phyloP scores from a whole-genome alignment of 2,329 filamentous ascomycete species.

The Epichloe baconii region DNA sequence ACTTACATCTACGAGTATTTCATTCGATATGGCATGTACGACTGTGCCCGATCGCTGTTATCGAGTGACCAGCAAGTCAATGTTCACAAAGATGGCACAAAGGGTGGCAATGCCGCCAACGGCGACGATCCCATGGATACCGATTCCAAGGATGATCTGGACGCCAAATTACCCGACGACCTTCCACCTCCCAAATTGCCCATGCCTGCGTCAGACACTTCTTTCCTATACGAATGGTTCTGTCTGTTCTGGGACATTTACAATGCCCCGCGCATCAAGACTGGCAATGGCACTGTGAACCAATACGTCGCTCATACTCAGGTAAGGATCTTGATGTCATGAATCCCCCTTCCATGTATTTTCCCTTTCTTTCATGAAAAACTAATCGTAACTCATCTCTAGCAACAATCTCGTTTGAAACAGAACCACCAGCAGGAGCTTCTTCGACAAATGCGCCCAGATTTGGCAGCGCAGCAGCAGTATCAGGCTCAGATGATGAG shows the following conservation, averaged over 20 bases:
- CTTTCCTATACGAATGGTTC: slow-evolving; percentile 97
- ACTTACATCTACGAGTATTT: slow-evolving; percentile 92
- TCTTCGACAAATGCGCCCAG: slow-evolving; percentile 57
- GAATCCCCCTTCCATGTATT: neutral
- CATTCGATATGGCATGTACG: slow-evolving; percentile 69
- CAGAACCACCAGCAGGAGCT: slow-evolving; percentile 69
- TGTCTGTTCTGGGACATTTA: slow-evolving; percentile 96
- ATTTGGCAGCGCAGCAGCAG: slow-evolving; percentile 43
- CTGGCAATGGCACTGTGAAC: slow-evolving; percentile 47
- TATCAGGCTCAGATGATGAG: slow-evolving; percentile 54
- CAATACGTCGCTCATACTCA: slow-evolving; percentile 75
- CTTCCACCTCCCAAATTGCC: slow-evolving; percentile 63
- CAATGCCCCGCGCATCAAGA: slow-evolving; percentile 63
- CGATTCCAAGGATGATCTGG: slow-evolving; percentile 67
- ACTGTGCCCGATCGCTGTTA: slow-evolving; percentile 66
- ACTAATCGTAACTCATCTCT: slow-evolving; percentile 5
- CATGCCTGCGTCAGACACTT: slow-evolving; percentile 51
- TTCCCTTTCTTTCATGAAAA: neutral
- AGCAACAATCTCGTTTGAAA: slow-evolving; percentile 58
- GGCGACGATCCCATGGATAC: slow-evolving; percentile 70
- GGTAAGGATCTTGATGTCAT: slow-evolving; percentile 34
- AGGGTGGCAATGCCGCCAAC: slow-evolving; percentile 54
- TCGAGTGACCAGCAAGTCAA: slow-evolving; percentile 54
- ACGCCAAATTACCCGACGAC: slow-evolving; percentile 63
- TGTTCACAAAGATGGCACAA: slow-evolving; percentile 55